A percentile compares a stretch with the other conserved stretches of the same genome.
These are phyloP conservation scores for Anastatica hierochuntica DNA, from an alignment of 345 rosid species.

Conservation along the genomic window DNA sequence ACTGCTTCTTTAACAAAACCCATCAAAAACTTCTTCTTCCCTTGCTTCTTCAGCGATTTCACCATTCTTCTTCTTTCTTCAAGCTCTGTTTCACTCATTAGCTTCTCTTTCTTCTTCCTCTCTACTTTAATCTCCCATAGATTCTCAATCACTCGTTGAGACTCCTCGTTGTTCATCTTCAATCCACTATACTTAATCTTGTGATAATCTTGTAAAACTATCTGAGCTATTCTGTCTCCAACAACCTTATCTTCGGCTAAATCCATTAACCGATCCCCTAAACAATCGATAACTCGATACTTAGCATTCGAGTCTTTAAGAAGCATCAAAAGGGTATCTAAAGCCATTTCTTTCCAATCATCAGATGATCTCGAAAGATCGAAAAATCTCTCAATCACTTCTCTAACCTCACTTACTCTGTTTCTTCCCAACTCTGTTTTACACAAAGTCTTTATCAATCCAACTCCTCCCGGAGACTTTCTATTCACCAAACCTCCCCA, in stretches of 20 bases:
- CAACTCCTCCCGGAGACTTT: slow-evolving; percentile 55
- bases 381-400: slow-evolving; percentile 41
- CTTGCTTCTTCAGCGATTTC: slow-evolving; percentile 44
- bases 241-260: slow-evolving; percentile 43
- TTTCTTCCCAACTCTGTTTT: slow-evolving; percentile 47
- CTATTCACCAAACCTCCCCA: slow-evolving; percentile 62
- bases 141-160: slow-evolving; percentile 35
- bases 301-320: slow-evolving; percentile 55
- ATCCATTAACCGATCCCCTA: slow-evolving; percentile 44
- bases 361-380: slow-evolving; percentile 61
- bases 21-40: slow-evolving; percentile 44
- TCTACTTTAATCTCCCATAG: slow-evolving; percentile 69
- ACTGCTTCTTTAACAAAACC: slow-evolving; percentile 41
- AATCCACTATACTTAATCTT: slow-evolving; percentile 44
- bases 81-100: slow-evolving; percentile 48
- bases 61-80: slow-evolving; percentile 36
- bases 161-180: slow-evolving; percentile 35
- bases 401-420: slow-evolving; percentile 28
- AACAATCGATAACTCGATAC: slow-evolving; percentile 37
- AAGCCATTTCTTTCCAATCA: slow-evolving; percentile 53
- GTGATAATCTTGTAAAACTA: slow-evolving; percentile 48
- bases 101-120: slow-evolving; percentile 48
- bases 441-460: slow-evolving; percentile 50
- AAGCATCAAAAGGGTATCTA: slow-evolving; percentile 52
- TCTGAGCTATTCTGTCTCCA: slow-evolving; percentile 48